A percentile compares a stretch with the other conserved stretches of the same genome.
These are phyloP conservation scores for Parastagonospora nodorum DNA, from an alignment of 2,329 filamentous ascomycete species.

Conservation along the genomic window DNA sequence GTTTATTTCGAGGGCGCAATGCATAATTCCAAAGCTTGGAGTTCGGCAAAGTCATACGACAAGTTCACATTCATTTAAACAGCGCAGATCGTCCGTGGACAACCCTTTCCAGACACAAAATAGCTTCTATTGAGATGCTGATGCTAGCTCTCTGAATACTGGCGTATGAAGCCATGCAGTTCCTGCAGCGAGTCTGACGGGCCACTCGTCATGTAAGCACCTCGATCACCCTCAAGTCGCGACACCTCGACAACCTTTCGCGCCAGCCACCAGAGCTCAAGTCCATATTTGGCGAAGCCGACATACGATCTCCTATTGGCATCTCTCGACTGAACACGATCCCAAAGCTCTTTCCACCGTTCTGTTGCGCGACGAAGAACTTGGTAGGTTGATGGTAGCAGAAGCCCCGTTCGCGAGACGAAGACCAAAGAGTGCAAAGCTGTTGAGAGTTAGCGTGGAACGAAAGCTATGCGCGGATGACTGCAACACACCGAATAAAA, in stretches of 20 bases:
- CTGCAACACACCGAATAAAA: slow-evolving; percentile 10
- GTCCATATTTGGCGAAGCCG: slow-evolving; percentile 16
- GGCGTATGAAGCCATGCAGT: slow-evolving; percentile 8
- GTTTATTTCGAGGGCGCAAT: not conserved
- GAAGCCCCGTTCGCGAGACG: slow-evolving; percentile 4
- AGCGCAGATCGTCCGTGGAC: no score
- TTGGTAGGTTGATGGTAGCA: not conserved
- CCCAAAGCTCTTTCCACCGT: slow-evolving; percentile 23
- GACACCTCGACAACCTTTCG: slow-evolving; percentile 10
- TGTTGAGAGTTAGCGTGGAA: not conserved
- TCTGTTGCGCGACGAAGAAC: slow-evolving; percentile 10
- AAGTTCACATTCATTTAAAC: not conserved
- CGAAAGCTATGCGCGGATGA: not conserved
- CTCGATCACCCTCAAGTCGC: not conserved
- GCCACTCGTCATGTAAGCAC: slow-evolving; percentile 6
- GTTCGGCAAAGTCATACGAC: not conserved
- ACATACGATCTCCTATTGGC: not conserved
- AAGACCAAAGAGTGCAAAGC: slow-evolving; percentile 13
- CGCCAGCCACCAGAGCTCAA: slow-evolving; percentile 22
- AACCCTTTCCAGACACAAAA: not conserved
- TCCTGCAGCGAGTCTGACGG: slow-evolving; percentile 13
- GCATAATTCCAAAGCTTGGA: not conserved
- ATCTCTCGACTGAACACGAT: slow-evolving; percentile 1
- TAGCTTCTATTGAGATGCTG: not conserved
- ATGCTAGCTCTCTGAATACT: not conserved